Evolutionary conservation across 495 filamentous ascomycete genomes (phyloP).

Genomic region (Aspergillus heteromorphus): DNA sequence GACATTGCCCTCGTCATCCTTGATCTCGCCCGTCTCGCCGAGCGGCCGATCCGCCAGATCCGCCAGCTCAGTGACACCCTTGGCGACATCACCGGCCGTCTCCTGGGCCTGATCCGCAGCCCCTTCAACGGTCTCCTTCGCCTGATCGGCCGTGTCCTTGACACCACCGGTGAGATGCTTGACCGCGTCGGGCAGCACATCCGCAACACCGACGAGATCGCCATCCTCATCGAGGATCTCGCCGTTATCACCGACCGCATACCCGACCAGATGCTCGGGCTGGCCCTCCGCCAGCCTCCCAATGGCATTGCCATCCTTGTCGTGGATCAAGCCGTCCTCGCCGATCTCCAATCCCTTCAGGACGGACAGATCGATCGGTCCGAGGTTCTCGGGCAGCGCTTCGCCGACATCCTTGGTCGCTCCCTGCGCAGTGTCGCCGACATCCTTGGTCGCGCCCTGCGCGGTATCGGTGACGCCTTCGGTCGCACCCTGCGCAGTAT

Average conservation of each 20-base stretch:
- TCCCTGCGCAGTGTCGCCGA: no score
- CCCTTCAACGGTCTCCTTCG: no score
- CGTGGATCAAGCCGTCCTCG: constrained; percentile 52
- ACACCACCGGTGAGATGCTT: neutral
- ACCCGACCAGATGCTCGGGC: constrained; percentile 55
- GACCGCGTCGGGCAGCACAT: no score
- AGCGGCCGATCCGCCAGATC: neutral
- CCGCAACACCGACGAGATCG: no score
- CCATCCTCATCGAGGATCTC: constrained; percentile 63
- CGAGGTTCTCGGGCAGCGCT: constrained; percentile 23
- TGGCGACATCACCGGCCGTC: no score
- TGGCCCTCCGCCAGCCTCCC: constrained; percentile 58
- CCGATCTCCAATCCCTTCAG: constrained; percentile 53
- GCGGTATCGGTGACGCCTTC: no score
- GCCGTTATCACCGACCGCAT: constrained; percentile 55
- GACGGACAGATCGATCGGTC: constrained; percentile 40
- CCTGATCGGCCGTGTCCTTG: no score
- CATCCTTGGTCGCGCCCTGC: no score
- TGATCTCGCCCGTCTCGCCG: constrained; percentile 36
- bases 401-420: no score
- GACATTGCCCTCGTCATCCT: constrained; percentile 50
- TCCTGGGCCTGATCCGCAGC: no score
- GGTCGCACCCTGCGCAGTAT: no score
- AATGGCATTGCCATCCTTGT: constrained; percentile 49
- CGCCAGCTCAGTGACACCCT: no score